These are phyloP conservation scores for Lasiosphaeria hispida DNA, from an alignment of 495 filamentous ascomycete species.

Conservation along the genomic window DNA sequence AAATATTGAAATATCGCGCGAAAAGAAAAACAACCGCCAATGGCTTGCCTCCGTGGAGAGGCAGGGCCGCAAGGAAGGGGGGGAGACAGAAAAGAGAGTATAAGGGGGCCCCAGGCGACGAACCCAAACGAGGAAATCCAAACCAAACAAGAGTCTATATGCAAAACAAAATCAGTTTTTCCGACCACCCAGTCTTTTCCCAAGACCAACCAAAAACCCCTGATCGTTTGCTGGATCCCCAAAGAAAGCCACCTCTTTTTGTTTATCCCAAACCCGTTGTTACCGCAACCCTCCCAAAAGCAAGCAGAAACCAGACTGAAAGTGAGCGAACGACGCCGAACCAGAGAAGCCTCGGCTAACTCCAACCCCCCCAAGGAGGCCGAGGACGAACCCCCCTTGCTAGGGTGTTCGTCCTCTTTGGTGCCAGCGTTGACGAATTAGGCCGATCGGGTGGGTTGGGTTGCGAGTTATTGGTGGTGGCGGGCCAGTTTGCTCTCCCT, in stretches of 20 bases:
- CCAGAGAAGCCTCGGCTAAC: too few species aligned
- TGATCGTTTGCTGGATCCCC: conserved; percentile 18
- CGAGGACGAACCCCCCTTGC: neutral
- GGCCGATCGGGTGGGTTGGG: conserved; percentile 16
- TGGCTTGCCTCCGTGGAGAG: conserved; percentile 27
- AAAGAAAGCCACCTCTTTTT: conserved; percentile 9
- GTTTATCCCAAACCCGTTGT: neutral
- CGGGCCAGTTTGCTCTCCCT: conserved; percentile 17
- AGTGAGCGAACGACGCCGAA: too few species aligned
- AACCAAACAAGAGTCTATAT: conserved; percentile 46
- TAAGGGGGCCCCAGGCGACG: neutral
- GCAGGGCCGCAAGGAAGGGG: conserved; percentile 13
- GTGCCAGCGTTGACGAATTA: conserved; percentile 15
- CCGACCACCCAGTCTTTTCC: conserved; percentile 35
- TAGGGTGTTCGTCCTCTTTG: neutral
- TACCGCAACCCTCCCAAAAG: conserved; percentile 16
- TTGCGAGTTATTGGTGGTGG: conserved; percentile 10
- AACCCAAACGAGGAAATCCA: conserved; percentile 19
- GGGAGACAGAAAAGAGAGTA: neutral
- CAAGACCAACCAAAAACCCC: conserved; percentile 27
- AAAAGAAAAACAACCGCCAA: conserved; percentile 27
- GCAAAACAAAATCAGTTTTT: conserved; percentile 36
- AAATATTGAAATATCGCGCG: neutral
- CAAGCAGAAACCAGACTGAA: neutral
- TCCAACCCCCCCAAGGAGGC: too few species aligned